phyloP scores from a whole-genome alignment of 2,329 filamentous ascomycete species.

The Diplocarpon rosae region DNA sequence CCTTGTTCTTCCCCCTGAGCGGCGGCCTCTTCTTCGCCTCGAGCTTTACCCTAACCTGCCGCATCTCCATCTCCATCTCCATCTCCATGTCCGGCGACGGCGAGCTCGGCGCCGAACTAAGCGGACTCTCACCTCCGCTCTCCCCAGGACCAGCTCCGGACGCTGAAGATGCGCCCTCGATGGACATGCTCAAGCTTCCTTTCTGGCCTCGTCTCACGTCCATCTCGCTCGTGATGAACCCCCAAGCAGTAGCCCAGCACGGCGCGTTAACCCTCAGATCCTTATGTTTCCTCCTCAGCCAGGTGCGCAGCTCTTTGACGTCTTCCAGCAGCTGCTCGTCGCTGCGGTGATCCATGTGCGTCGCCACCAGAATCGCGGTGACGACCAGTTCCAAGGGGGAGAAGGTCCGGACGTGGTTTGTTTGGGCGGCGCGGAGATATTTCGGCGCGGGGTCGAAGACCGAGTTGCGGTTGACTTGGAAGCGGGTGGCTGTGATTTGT shows the following conservation, averaged over 20 bases:
- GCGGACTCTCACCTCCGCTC: conserved; percentile 1
- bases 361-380: conserved; percentile 25
- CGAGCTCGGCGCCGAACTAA: conserved; percentile 5
- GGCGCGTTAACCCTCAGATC: conserved; percentile 27
- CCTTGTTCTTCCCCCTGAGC: too few relatives aligned
- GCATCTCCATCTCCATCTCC: neutral
- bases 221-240: conserved; percentile 21
- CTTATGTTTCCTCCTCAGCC: conserved; percentile 25
- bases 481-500: conserved; percentile 17
- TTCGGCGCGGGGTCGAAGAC: conserved; percentile 24
- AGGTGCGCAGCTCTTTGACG: conserved; percentile 25
- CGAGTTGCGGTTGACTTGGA: conserved; percentile 19
- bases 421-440: conserved; percentile 17
- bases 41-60: neutral
- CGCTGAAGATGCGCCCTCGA: conserved; percentile 1
- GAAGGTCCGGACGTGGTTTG: conserved; percentile 27
- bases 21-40: neutral
- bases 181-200: neutral
- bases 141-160: neutral
- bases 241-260: conserved; percentile 27
- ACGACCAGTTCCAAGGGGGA: conserved; percentile 28
- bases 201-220: neutral
- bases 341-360: conserved; percentile 23
- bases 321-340: conserved; percentile 25
- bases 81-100: neutral